Base-by-base conservation (phyloP, 805 yeast species). In the Isabelozyma gotoi region DNA sequence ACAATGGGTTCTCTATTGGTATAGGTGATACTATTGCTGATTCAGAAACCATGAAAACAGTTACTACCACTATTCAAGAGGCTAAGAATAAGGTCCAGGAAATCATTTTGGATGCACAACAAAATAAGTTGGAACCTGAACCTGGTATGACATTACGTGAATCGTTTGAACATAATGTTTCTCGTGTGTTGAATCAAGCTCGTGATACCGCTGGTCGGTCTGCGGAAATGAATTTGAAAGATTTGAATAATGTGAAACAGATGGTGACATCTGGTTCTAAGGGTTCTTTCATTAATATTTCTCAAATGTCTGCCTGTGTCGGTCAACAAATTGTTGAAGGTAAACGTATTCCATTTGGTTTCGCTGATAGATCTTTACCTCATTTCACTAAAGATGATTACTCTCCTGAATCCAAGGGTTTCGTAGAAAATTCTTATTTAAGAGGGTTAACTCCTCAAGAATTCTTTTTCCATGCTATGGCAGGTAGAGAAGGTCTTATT, bases 311-410 rank as follows among this genome's bases (percentile, higher is more conserved):
- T 33, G 99, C 99, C 8, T 94, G 99, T 85, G 99, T 94, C 20
- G 99, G 99, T 58, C 99, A 94, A 70, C 99, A 94, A 66, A 94
- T 96, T 71, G 99, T 94, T 37, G 99, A 94, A 74, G 99, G 99
- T 81, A 94, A 88, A 68, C 96, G 99, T 80, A 92, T 94, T 73
- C 95, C 97, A 18, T 94, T 88, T 57, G 99, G 99, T 36, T 94
- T 94, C 63, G 83, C 89, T 33, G 98, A 94, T 65, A 85, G 99
- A 71, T 84, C 97, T 2, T 74, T 94, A 59, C 99, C 99, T 10
- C 99, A 94, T 68, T 94, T 94, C 66, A 90, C 98, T 7, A 94
- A 94, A 67, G 99, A 94, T 72, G 99, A 94, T 66, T 94, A 94
- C 66, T 88, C 97, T 40, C 98, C 99, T 17, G 99, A 94, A 68